phyloP scores from a whole-genome alignment of 768 basidiomycete genomes.

The Amanita exitialis region DNA sequence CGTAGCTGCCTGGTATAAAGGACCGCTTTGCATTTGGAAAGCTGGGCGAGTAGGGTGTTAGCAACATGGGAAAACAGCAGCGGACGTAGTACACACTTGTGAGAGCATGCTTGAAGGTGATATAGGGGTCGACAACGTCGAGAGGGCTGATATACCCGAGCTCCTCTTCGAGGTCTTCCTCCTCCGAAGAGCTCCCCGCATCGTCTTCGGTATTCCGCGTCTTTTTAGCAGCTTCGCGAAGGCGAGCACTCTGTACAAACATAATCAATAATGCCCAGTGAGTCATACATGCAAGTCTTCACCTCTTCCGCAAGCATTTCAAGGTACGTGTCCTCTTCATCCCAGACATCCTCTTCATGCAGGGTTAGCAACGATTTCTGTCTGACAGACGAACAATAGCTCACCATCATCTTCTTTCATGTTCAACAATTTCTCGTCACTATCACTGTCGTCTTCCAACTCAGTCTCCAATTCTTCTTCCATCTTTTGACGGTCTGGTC shows the following conservation, averaged over 20 bases:
- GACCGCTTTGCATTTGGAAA: constrained; percentile 66
- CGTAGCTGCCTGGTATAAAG: constrained; percentile 63
- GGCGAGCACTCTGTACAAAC: constrained; percentile 51
- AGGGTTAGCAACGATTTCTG: constrained; percentile 7
- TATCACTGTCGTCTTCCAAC: constrained; percentile 33
- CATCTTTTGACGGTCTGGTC: constrained; percentile 50
- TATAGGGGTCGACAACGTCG: constrained; percentile 70
- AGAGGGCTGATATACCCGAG: constrained; percentile 79
- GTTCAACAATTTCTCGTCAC: constrained; percentile 48
- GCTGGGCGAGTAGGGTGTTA: constrained; percentile 26
- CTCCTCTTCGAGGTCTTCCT: constrained; percentile 65
- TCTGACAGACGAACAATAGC: constrained; percentile 8
- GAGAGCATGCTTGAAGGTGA: constrained; percentile 68
- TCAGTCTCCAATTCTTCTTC: constrained; percentile 35
- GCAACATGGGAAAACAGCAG: constrained; percentile 1
- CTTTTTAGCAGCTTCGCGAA: constrained; percentile 53
- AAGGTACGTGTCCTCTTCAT: constrained; percentile 81
- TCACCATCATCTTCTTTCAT: constrained; percentile 60
- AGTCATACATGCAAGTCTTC: constrained; percentile 9
- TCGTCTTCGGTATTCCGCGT: constrained; percentile 40
- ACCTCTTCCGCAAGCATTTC: constrained; percentile 83
- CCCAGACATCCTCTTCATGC: constrained; percentile 74
- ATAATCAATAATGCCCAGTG: neutral
- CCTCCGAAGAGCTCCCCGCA: constrained; percentile 43
- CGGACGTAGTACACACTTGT: constrained; percentile 40